These are phyloP conservation scores for Tremella yokohamensis DNA, from an alignment of 768 basidiomycete genomes.

Conservation along the genomic window DNA sequence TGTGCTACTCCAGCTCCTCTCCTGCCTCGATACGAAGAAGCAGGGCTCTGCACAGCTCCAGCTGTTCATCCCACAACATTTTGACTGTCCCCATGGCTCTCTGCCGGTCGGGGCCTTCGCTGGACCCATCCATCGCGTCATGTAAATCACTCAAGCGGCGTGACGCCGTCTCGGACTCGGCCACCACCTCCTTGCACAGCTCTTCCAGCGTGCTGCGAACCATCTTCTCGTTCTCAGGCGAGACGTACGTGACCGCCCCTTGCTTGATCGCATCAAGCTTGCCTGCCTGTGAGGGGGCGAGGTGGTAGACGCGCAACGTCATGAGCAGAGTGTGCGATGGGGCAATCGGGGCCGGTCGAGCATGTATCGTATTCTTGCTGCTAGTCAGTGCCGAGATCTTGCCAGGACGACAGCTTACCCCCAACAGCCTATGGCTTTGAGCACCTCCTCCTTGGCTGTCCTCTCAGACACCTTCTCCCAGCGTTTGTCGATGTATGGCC, in stretches of 20 bases:
- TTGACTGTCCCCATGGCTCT: neutral
- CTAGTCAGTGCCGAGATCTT: neutral
- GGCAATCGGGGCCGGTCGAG: slow-evolving; percentile 60
- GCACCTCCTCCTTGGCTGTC: slow-evolving; percentile 56
- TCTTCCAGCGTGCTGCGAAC: slow-evolving; percentile 16
- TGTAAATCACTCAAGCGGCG: no score
- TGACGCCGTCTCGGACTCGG: slow-evolving; percentile 13
- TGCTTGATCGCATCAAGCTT: slow-evolving; percentile 12
- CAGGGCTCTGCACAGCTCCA: neutral
- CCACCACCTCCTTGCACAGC: slow-evolving; percentile 17
- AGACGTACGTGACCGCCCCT: slow-evolving; percentile 37
- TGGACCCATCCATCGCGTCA: no score
- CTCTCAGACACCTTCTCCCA: slow-evolving; percentile 50
- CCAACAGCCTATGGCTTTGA: slow-evolving; percentile 74
- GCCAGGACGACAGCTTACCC: slow-evolving; percentile 58
- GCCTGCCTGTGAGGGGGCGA: slow-evolving; percentile 16
- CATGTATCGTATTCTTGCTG: slow-evolving; percentile 79
- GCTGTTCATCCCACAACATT: neutral
- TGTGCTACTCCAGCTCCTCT: no score
- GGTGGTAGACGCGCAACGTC: slow-evolving; percentile 38
- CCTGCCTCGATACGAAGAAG: no score
- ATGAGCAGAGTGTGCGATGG: slow-evolving; percentile 67
- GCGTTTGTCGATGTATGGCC: slow-evolving; percentile 56
- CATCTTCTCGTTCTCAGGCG: slow-evolving; percentile 37
- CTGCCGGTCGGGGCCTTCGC: neutral